These are phyloP conservation scores for Ceratocystis cubensis DNA, from an alignment of 2,329 filamentous ascomycete species.

Conservation along the genomic window DNA sequence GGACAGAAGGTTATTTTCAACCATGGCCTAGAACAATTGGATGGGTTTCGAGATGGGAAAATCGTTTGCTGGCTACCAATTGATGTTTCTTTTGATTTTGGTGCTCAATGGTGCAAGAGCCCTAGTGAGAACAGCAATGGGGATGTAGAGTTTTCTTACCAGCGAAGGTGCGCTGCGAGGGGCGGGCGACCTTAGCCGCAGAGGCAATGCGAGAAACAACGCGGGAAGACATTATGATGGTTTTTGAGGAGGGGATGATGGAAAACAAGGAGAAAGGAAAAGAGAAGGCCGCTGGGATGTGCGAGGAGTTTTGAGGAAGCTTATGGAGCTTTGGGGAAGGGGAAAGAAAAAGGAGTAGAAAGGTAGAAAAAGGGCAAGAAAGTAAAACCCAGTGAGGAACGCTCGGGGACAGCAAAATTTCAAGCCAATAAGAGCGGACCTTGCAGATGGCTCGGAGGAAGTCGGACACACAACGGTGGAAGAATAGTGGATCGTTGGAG, in stretches of 20 bases:
- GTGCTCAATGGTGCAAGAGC: conserved; percentile 14
- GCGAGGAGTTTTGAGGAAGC: conserved; percentile 22
- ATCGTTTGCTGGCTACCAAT: conserved; percentile 12
- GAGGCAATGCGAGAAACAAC: conserved; percentile 22
- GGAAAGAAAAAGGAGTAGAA: conserved; percentile 22
- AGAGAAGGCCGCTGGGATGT: conserved; percentile 22
- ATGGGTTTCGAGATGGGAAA: conserved; percentile 7
- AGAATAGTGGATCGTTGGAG: conserved; percentile 21
- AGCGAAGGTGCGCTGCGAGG: conserved; percentile 22
- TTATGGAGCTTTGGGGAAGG: conserved; percentile 22
- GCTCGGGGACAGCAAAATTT: conserved; percentile 22
- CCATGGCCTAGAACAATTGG: conserved; percentile 15
- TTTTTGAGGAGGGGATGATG: conserved; percentile 20
- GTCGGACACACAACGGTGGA: conserved; percentile 21
- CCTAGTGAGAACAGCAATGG: conserved; percentile 19
- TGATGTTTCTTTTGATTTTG: conserved; percentile 14
- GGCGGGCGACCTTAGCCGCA: conserved; percentile 22
- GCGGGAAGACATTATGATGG: conserved; percentile 22
- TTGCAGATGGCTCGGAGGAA: conserved; percentile 21
- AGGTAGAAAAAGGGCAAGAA: conserved; percentile 20
- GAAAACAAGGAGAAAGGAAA: conserved; percentile 22
- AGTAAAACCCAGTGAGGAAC: conserved; percentile 22
- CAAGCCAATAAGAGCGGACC: conserved; percentile 21
- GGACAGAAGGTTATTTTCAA: neutral
- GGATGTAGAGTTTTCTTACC: conserved; percentile 21